These are phyloP conservation scores for Cladophialophora exuberans DNA, from an alignment of 2,329 filamentous ascomycete genomes.

Conservation along the genomic window DNA sequence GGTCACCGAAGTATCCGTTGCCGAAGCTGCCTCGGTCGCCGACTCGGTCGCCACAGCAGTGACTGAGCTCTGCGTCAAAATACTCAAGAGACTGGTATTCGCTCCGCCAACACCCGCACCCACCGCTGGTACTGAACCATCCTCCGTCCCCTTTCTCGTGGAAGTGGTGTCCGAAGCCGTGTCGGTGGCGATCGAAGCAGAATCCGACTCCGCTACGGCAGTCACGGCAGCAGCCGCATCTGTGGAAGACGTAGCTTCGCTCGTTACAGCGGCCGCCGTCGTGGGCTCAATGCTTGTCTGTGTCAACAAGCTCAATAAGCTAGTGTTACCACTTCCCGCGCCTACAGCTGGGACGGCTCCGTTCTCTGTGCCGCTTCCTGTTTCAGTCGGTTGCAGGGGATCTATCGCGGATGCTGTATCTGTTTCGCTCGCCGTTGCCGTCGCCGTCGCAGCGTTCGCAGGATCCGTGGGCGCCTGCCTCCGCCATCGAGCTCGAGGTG, in stretches of 20 bases:
- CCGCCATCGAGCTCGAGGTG: not conserved
- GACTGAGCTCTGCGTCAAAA: no score
- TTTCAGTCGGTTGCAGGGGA: not conserved
- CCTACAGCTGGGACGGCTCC: conserved; percentile 30
- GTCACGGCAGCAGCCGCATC: no score
- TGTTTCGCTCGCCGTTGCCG: conserved; percentile 6
- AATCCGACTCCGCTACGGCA: no score
- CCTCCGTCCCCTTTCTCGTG: no score
- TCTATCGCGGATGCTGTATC: conserved; percentile 7
- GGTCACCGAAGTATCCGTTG: no score
- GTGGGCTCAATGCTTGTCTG: conserved; percentile 10
- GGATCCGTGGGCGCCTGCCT: conserved; percentile 22
- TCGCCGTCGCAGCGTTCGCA: conserved; percentile 1
- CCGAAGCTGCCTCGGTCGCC: not conserved
- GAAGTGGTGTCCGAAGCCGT: no score
- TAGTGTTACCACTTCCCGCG: conserved; percentile 25
- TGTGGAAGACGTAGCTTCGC: not conserved
- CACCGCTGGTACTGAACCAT: no score
- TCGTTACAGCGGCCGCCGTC: not conserved
- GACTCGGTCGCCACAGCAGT: no score
- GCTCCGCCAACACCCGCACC: no score
- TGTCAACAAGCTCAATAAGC: conserved; percentile 25
- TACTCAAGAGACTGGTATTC: no score
- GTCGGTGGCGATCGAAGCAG: no score
- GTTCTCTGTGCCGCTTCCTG: conserved; percentile 25